Conservation (phyloP, 139 green algal genomes). For the Tetratostichococcus sp. region DNA sequence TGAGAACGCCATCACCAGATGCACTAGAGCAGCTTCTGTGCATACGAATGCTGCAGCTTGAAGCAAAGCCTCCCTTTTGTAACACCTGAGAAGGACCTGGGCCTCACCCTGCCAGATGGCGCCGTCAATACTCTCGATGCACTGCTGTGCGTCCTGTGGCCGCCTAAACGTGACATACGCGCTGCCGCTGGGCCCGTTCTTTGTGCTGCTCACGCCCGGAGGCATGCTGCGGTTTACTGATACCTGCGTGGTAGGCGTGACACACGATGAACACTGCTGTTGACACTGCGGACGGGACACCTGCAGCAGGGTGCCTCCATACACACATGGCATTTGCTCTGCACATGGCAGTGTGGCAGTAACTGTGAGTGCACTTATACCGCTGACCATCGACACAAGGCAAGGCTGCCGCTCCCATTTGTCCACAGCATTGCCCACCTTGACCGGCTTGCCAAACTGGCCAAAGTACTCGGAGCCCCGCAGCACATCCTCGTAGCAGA, state of each 20-base stretch:
- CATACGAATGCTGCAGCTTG: background rate
- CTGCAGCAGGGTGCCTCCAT: no score
- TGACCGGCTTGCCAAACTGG: constrained; percentile 72
- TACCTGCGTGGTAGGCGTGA: constrained; percentile 60
- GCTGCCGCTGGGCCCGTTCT: constrained; percentile 59
- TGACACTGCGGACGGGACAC: no score
- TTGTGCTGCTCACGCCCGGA: constrained; percentile 4
- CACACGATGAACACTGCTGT: no score
- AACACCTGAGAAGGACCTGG: no score
- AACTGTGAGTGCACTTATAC: background rate
- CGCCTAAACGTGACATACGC: constrained; percentile 83
- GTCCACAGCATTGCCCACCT: constrained; percentile 34
- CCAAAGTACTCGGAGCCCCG: constrained; percentile 69
- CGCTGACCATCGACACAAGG: no score
- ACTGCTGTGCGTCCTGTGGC: constrained; percentile 71
- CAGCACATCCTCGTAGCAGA: constrained; percentile 77
- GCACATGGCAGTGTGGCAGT: background rate
- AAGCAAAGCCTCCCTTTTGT: no score
- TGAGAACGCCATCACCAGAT: background rate
- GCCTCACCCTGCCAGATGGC: constrained; percentile 50
- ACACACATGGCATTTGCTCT: no score
- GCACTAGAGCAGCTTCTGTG: background rate
- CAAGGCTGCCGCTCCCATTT: no score
- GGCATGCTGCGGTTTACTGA: constrained; percentile 58
- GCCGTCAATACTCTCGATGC: constrained; percentile 79